Base-by-base conservation (phyloP, 805 yeast species). In the Millerago galiae region DNA sequence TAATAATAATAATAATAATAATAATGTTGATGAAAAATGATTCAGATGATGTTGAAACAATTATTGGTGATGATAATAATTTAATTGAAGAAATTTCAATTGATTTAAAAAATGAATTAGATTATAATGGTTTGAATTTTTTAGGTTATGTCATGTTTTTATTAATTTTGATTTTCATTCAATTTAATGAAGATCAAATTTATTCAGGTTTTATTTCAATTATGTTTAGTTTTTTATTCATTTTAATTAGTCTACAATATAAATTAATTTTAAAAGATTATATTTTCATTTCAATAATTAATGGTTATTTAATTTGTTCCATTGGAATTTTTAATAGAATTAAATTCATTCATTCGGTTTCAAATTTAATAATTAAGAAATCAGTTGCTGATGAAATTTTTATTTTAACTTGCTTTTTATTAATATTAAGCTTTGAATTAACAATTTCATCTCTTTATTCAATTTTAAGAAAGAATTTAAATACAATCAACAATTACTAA, bases 321-420 rank as follows among this genome's bases (percentile, higher is more conserved):
- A 14, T 42, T 35, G 51, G 51, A 7, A 18, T 37, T 8, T 9
- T 13, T 8, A 37, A 41, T 24, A 14, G 38, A n/a, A 10, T 18
- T 17, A n/a, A 16, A 12, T n/a, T 24, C 13, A 31, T 31, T 6
- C 15, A 12, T 31, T 31, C 12, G 3, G 9, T 29, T 5, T 15
- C 13, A 11, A 31, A 9, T 9, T 9, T 14, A 31, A 37, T 42
- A 25, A 25, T 42, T 4, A 42, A 38, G 24, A 34, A 35, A 4
- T 17, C 36, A 25, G 29, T 42, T 10, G 35, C 27, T 24, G 34
- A 38, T 24, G 45, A 42, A 15, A 42, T 37, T 11, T 38, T 42
- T n/a, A 33, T 35, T n/a, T 21, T 42, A 6, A 27, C 35, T 9
- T 31, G 21, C 2, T 29, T 37, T 16, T 33, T 42, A 37, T 14